Base-by-base conservation (phyloP, 495 filamentous ascomycete genomes). In the Thermochaetoides thermophila region DNA sequence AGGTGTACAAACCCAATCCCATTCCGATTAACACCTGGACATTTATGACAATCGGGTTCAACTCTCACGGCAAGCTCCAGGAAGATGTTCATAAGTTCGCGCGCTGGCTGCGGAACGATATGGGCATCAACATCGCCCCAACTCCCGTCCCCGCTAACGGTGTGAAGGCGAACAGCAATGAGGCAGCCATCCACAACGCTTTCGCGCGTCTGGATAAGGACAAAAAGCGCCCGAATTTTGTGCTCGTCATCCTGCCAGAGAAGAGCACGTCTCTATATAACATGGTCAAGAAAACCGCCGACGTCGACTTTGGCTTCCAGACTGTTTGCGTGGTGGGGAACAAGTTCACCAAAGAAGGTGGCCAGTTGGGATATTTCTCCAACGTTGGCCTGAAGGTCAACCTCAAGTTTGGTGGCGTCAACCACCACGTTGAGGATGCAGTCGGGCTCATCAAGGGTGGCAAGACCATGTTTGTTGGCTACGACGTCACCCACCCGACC, bases 401-500 rank as follows among this genome's bases (percentile, higher is more conserved):
- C 49, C 52, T 91, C 27, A 94, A 94, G 55, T 64, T 78, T 36
- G 83, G 84, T 5, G 87, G 87, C 0, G 53, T 64, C 13, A 92
- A 92, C 39, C 83, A 93, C 45, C 49, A 44, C 4, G 45, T 93
- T 0, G 40, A 52, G 1, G 29, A 53, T 0, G 38, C 51, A 0
- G 61, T 77, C 3, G 64, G 61, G 6, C 48, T 83, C n/a, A 48
- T 89, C 1, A n/a, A n/a, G n/a, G n/a, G n/a, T n/a, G 43, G 33
- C 12, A 51, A 46, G 34, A 85, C 80, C 0, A 93, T 94, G 80
- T 59, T 93, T 12, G 57, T 87, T 21, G 86, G 86, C 0, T 74
- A 84, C 27, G 86, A 94, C 44, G 84, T 92, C 2, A 89, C 84
- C 0, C 86, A 94, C 44, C 86, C 86, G 0, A 82, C 80, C 0